Evolutionary conservation across 768 basidiomycete species (phyloP).

Genomic region (Glaciozyma antarctica): DNA sequence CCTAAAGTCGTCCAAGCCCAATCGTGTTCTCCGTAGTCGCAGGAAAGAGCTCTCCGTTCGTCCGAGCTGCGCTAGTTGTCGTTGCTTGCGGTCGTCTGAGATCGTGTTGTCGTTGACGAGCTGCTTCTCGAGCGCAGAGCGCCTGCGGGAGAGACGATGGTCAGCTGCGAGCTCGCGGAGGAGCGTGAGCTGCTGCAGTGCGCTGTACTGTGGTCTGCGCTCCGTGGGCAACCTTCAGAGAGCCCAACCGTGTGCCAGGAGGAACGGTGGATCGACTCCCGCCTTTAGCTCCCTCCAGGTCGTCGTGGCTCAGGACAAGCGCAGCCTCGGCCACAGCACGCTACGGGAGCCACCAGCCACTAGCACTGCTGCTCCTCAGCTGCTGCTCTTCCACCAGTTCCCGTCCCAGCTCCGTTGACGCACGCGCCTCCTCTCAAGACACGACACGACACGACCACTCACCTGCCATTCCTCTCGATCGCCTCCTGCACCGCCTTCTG

Average conservation of each 20-base stretch:
- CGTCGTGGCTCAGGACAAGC: too few relatives aligned
- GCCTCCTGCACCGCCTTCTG: constrained; percentile 93
- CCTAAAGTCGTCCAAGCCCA: constrained; percentile 83
- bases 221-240: too few relatives aligned
- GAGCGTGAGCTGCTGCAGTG: not conserved
- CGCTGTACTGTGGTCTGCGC: not conserved
- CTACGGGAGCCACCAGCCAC: too few relatives aligned
- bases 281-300: too few relatives aligned
- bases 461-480: constrained; percentile 88
- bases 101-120: constrained; percentile 59
- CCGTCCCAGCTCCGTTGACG: not conserved
- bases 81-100: constrained; percentile 74
- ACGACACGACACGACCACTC: constrained; percentile 20
- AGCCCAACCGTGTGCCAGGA: too few relatives aligned
- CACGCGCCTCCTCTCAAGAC: not conserved
- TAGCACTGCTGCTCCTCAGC: too few relatives aligned
- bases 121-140: constrained; percentile 74
- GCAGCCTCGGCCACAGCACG: too few relatives aligned
- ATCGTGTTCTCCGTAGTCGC: constrained; percentile 73
- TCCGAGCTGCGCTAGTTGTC: constrained; percentile 71
- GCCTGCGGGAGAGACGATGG: constrained; percentile 45
- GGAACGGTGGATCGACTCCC: too few relatives aligned
- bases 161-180: not conserved
- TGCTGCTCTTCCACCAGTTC: too few relatives aligned
- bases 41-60: constrained; percentile 83